Evolutionary conservation across 2,329 filamentous ascomycete species (phyloP).

Genomic region (Fusarium piperis): DNA sequence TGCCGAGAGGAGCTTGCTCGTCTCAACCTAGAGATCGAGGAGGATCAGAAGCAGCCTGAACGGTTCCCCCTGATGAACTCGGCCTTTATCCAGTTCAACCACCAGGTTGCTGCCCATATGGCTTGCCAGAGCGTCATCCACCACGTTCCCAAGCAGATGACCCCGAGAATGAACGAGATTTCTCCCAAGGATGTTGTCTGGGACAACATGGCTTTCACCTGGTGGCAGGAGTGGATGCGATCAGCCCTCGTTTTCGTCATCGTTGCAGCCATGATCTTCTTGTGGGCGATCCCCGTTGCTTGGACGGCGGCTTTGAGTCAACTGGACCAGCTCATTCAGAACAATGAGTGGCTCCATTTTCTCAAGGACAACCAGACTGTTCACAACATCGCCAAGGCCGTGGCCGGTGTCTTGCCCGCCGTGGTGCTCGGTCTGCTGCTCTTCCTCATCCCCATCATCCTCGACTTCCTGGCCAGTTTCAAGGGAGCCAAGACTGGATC

Average conservation of each 20-base stretch:
- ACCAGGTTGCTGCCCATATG: constrained; percentile 98
- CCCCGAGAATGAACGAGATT: constrained; percentile 91
- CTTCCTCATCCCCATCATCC: constrained; percentile 80
- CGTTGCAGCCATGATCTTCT: constrained; percentile 79
- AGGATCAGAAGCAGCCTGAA: constrained; percentile 86
- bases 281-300: constrained; percentile 91
- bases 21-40: constrained; percentile 90
- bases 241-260: constrained; percentile 71
- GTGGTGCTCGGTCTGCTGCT: constrained; percentile 80
- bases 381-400: constrained; percentile 67
- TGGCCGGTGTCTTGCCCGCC: constrained; percentile 90
- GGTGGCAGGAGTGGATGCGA: constrained; percentile 90
- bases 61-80: constrained; percentile 93
- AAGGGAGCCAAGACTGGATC: constrained; percentile 87
- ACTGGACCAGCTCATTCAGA: constrained; percentile 72
- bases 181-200: constrained; percentile 92
- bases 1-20: constrained; percentile 87
- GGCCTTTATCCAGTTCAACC: constrained; percentile 98
- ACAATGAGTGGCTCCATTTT: constrained; percentile 76
- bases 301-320: constrained; percentile 87
- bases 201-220: constrained; percentile 96
- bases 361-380: constrained; percentile 68
- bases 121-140: constrained; percentile 92
- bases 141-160: constrained; percentile 93
- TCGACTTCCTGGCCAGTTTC: constrained; percentile 75